phyloP scores from a whole-genome alignment of 208 protist genomes.

The Chromosphaera perkinsii region DNA sequence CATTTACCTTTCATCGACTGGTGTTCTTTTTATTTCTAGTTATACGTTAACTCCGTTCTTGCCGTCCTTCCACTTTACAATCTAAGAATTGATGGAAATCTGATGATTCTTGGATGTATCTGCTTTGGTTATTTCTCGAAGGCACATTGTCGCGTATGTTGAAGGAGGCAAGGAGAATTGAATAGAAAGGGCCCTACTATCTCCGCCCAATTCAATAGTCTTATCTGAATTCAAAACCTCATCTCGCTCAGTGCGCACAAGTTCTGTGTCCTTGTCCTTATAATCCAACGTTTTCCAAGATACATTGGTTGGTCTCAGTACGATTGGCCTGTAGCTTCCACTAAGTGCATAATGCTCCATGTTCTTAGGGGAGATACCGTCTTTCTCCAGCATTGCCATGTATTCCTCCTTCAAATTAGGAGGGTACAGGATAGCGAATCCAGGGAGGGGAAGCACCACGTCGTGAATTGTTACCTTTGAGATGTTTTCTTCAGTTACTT shows the following conservation, averaged over 20 bases:
- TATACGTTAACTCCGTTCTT: no score
- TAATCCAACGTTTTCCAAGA: constrained; percentile 28
- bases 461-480: constrained; percentile 62
- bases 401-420: constrained; percentile 57
- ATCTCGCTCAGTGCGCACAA: constrained; percentile 30
- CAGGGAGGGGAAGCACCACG: constrained; percentile 78
- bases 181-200: constrained; percentile 23
- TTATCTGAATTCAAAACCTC: constrained; percentile 3
- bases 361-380: constrained; percentile 23
- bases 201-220: neutral
- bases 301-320: constrained; percentile 34
- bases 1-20: no score
- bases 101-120: no score
- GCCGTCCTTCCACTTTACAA: no score
- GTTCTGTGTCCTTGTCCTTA: neutral
- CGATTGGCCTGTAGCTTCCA: constrained; percentile 42
- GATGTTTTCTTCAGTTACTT: constrained; percentile 29
- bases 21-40: no score
- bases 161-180: constrained; percentile 43
- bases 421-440: constrained; percentile 73
- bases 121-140: constrained; percentile 40
- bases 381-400: constrained; percentile 25
- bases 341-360: neutral
- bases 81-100: no score
- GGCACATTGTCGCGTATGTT: constrained; percentile 56